These are phyloP conservation scores for Pinus albicaulis DNA, from an alignment of 75 land plant species.

Conservation along the genomic window DNA sequence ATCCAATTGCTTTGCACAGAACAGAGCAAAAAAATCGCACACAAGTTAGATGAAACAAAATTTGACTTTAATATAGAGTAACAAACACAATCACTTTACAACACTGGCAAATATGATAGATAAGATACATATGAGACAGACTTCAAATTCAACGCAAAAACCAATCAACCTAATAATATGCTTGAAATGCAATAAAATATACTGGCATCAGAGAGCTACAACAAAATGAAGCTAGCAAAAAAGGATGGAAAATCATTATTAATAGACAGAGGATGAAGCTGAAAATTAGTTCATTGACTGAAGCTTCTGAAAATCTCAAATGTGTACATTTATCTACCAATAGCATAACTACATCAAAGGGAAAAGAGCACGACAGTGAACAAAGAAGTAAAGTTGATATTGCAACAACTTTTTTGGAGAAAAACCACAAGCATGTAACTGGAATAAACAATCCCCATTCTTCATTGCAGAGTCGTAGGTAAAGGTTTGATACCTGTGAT, in stretches of 20 bases:
- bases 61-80: background rate
- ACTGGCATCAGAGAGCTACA: background rate
- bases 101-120: background rate
- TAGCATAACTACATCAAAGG: background rate
- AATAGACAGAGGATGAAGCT: background rate
- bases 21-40: background rate
- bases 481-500: slow-evolving; percentile 47
- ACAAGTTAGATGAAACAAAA: background rate
- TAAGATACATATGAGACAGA: too few species aligned
- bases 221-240: background rate
- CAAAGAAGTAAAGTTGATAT: background rate
- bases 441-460: background rate
- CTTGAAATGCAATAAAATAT: background rate
- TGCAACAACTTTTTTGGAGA: background rate
- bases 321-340: background rate
- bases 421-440: background rate
- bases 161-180: background rate
- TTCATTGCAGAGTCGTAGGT: background rate
- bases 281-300: background rate
- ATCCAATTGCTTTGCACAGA: slow-evolving; percentile 71
- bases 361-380: too few species aligned
- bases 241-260: background rate
- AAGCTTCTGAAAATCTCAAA: background rate
- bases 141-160: background rate
- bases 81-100: background rate